Base-by-base conservation (phyloP, 176 grass and related monocot species). In the Themeda triandra region DNA sequence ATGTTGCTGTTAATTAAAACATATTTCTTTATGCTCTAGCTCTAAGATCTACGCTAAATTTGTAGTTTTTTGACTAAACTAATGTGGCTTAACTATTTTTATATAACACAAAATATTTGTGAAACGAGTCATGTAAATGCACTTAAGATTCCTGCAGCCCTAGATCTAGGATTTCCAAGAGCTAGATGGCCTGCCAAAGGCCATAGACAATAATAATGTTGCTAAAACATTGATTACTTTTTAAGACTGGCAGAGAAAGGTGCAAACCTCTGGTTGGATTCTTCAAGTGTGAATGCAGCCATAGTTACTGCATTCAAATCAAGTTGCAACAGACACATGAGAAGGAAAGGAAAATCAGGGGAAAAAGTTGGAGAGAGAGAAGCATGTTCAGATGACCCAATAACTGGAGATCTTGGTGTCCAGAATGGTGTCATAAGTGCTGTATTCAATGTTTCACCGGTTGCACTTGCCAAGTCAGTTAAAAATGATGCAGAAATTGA, bases 401-500 rank as follows among this genome's bases (percentile, higher is more conserved):
- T 59, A 30, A 82, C 27, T 4, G 82, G 48, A 36, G 79, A 59
- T 54, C 39, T 54, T 66, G 71, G n/a, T 86, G 74, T 75, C 78
- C 44, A 75, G 35, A 84, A 82, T 86, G 66, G 71, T 67, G 71
- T 30, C 35, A 62, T 85, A 74, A 86, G 84, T 88, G 85, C 41
- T 59, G 5, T 98, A 64, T 92, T 81, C 88, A 90, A 88, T 84
- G 83, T 81, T 86, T 98, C 92, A 46, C 96, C 96, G 59, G 89
- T 95, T 66, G 79, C 91, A 42, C 76, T 93, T 78, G 87, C 92
- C 19, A 98, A 98, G 79, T 81, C 96, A 68, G 78, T 95, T 56
- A 98, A 98, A 88, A 98, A 98, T 83, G 85, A 90, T 58, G 87
- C 96, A 83, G 96, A 98, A 69, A 85, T 95, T 90, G 85, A 88